phyloP scores from a whole-genome alignment of 805 yeast species.

The Candida verbasci region DNA sequence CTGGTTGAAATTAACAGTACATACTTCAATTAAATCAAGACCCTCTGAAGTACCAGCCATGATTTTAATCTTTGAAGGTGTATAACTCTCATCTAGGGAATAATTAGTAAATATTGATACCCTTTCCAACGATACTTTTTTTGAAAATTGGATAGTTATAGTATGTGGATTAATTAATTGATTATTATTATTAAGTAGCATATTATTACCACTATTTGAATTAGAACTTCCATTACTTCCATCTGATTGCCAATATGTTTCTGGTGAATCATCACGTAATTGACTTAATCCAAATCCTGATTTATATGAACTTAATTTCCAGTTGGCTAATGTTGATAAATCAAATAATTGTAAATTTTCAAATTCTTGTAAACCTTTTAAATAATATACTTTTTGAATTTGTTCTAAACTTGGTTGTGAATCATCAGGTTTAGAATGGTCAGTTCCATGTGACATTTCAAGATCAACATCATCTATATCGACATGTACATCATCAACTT shows the following conservation, averaged over 20 bases:
- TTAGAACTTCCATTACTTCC: constrained; percentile 46
- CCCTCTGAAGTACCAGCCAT: constrained; percentile 71
- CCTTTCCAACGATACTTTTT: constrained; percentile 63
- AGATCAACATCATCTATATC: constrained; percentile 6
- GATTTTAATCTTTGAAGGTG: constrained; percentile 68
- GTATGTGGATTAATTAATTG: constrained; percentile 70
- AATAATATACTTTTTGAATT: constrained; percentile 35
- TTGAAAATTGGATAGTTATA: constrained; percentile 74
- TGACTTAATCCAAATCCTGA: constrained; percentile 68
- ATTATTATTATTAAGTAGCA: constrained; percentile 54
- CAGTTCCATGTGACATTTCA: constrained; percentile 5
- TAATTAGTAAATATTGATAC: constrained; percentile 71
- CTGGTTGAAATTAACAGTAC: constrained; percentile 51
- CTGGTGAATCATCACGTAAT: constrained; percentile 68
- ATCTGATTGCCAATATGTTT: constrained; percentile 90
- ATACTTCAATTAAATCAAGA: constrained; percentile 70
- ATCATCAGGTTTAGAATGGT: constrained; percentile 1
- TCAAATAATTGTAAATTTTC: constrained; percentile 63
- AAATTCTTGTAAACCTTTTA: constrained; percentile 49
- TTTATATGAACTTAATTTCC: constrained; percentile 78
- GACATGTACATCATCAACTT: constrained; percentile 10
- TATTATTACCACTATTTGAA: constrained; percentile 77
- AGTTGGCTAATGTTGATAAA: constrained; percentile 74
- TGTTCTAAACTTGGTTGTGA: constrained; percentile 37
- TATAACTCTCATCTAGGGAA: constrained; percentile 81